Evolutionary conservation across 768 basidiomycete genomes (phyloP).

Genomic region (Sistotremastrum suecicum): DNA sequence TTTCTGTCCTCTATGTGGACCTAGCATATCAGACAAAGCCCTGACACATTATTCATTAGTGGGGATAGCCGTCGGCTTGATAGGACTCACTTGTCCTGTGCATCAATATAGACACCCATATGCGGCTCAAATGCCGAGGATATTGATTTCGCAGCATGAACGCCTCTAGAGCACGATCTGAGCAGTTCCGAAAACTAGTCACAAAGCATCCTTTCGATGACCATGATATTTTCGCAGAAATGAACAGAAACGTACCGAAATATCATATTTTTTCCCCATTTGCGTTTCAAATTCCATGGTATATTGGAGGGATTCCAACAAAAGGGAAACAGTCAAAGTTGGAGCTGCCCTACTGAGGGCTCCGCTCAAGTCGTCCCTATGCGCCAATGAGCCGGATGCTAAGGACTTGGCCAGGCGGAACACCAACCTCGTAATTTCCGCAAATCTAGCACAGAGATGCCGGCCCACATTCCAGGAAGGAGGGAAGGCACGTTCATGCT

Average conservation of each 20-base stretch:
- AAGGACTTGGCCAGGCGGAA: background rate
- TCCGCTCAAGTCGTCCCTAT: constrained; percentile 74
- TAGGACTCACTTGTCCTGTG: constrained; percentile 76
- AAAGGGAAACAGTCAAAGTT: constrained; percentile 55
- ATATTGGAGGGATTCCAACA: constrained; percentile 78
- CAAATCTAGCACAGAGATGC: constrained; percentile 69
- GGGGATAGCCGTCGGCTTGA: background rate
- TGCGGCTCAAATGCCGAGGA: constrained; percentile 87
- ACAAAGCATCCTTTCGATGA: background rate
- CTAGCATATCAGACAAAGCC: constrained; percentile 81
- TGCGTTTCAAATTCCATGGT: constrained; percentile 79
- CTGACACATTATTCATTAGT: constrained; percentile 23
- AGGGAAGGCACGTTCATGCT: constrained; percentile 75
- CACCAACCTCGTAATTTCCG: constrained; percentile 75
- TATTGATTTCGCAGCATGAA: constrained; percentile 48
- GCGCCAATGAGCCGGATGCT: background rate
- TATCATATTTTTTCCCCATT: constrained; percentile 71
- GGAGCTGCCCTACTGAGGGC: constrained; percentile 68
- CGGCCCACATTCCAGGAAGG: constrained; percentile 75
- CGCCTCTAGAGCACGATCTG: constrained; percentile 29
- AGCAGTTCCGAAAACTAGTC: constrained; percentile 53
- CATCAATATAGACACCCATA: constrained; percentile 87
- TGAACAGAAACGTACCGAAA: constrained; percentile 34
- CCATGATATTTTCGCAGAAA: background rate
- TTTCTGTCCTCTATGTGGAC: constrained; percentile 53